A percentile compares a stretch with the other conserved stretches of the same genome.
These are phyloP conservation scores for Fraxinus angustifolia DNA, from an alignment of 305 asterid genomes.

Conservation along the genomic window DNA sequence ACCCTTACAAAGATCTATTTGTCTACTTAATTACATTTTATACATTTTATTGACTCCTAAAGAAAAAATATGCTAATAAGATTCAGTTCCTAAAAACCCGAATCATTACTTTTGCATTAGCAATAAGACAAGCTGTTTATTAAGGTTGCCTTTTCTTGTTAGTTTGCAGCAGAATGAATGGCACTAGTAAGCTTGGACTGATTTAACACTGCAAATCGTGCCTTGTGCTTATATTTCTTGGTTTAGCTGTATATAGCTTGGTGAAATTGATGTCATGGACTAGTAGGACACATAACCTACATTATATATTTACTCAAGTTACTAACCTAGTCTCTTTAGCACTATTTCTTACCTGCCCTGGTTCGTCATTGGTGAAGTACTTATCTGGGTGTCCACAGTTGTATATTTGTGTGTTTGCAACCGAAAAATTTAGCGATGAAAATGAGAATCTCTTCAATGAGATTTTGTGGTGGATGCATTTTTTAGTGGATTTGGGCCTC, in stretches of 20 bases:
- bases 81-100: background rate
- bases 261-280: background rate
- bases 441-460: background rate
- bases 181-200: background rate
- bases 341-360: background rate
- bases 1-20: background rate
- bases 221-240: background rate
- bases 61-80: background rate
- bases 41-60: background rate
- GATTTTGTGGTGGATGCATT: background rate
- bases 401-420: background rate
- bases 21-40: background rate
- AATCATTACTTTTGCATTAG: background rate
- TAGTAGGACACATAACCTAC: background rate
- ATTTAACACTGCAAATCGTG: background rate
- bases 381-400: background rate
- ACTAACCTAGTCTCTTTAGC: background rate
- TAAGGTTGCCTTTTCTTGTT: background rate
- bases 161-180: background rate
- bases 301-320: background rate
- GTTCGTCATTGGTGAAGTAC: background rate
- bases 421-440: background rate
- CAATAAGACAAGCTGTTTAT: background rate
- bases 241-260: background rate
- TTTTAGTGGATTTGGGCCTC: background rate